These are phyloP conservation scores for Isatis tinctoria DNA, from an alignment of 345 rosid species.

Conservation along the genomic window DNA sequence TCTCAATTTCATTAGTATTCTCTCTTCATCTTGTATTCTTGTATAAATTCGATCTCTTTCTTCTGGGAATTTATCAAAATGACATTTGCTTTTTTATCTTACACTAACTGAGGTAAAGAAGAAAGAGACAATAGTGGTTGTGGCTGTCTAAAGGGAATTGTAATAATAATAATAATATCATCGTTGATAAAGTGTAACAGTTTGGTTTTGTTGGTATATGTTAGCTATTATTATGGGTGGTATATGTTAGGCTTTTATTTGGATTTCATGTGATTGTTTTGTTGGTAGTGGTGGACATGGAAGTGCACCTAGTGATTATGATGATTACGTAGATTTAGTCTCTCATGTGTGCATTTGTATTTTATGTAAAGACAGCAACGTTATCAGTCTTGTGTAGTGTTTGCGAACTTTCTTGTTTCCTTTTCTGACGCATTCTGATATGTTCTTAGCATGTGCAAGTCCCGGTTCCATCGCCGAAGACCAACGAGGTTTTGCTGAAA, in stretches of 20 bases:
- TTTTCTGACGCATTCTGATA: not conserved
- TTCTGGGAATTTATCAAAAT: not conserved
- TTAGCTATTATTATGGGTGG: too few species aligned
- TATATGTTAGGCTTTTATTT: not conserved
- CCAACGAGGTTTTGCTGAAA: constrained; percentile 54
- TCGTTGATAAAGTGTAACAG: not conserved
- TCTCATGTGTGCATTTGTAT: not conserved
- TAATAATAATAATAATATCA: not conserved
- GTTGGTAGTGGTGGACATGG: not conserved
- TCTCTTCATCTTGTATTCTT: too few species aligned
- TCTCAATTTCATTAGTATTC: not conserved
- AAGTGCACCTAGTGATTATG: not conserved
- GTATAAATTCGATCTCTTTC: not conserved
- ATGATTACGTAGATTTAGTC: not conserved
- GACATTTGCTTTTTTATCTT: too few species aligned
- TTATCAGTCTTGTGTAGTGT: not conserved
- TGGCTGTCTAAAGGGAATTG: not conserved
- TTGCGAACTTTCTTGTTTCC: not conserved
- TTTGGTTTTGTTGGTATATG: too few species aligned
- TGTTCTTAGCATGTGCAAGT: constrained; percentile 59
- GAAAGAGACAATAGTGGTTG: not conserved
- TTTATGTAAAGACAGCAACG: not conserved
- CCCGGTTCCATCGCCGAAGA: constrained; percentile 45
- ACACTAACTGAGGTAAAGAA: not conserved
- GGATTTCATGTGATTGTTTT: not conserved